Percentiles rank a stretch among this genome's conserved stretches.
phyloP scores from a whole-genome alignment of 2,329 filamentous ascomycete genomes.

The Aspergillus aculeatinus region DNA sequence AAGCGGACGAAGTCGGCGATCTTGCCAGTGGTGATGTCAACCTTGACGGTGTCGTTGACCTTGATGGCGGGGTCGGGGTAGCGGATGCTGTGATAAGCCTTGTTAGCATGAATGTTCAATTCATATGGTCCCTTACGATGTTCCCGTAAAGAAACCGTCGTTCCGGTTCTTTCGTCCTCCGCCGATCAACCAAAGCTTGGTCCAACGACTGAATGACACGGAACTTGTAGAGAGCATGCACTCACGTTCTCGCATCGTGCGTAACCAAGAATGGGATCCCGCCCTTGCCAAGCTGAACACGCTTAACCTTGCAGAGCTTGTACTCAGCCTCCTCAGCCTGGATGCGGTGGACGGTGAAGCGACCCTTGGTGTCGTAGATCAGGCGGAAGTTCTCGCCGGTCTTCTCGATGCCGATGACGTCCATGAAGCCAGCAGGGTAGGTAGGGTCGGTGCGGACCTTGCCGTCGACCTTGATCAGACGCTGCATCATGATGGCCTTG shows the following conservation, averaged over 20 bases:
- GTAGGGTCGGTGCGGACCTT: constrained; percentile 99
- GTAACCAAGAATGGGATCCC: constrained; percentile 99
- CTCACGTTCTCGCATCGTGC: constrained; percentile 99
- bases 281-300: constrained; percentile 97
- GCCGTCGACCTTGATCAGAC: constrained; percentile 98
- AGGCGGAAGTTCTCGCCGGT: constrained; percentile 99
- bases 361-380: constrained; percentile 99
- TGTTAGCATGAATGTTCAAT: constrained; percentile 37
- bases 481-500: constrained; percentile 98
- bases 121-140: constrained; percentile 31
- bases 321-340: constrained; percentile 98
- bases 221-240: constrained; percentile 60
- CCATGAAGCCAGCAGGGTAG: constrained; percentile 98
- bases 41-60: constrained; percentile 99
- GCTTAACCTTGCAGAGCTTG: constrained; percentile 99
- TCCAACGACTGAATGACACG: constrained; percentile 99
- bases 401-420: constrained; percentile 99
- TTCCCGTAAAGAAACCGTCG: constrained; percentile 26
- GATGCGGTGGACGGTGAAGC: constrained; percentile 99
- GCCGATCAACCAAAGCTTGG: constrained; percentile 84
- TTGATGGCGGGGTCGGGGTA: constrained; percentile 98
- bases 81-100: constrained; percentile 72
- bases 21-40: constrained; percentile 95
- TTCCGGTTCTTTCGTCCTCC: constrained; percentile 36
- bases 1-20: constrained; percentile 98